Conservation (phyloP, 2,329 filamentous ascomycete genomes). For the Colletotrichum plurivorum region DNA sequence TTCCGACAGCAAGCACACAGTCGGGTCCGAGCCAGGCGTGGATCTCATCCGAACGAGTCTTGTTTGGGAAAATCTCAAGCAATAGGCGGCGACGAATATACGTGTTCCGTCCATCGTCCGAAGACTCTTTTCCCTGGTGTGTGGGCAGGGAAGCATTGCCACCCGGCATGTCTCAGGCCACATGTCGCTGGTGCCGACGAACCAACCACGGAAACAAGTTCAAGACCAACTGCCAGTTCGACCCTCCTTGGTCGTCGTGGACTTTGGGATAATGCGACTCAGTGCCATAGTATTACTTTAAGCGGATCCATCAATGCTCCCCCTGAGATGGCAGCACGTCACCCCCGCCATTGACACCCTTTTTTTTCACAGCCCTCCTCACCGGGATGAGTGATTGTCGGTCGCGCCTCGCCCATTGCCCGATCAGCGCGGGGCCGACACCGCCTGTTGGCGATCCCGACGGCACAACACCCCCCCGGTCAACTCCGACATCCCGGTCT, state of each 20-base stretch:
- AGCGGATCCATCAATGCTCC: constrained; percentile 34
- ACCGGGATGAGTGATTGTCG: constrained; percentile 21
- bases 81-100: constrained; percentile 28
- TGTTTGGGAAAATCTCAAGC: constrained; percentile 37
- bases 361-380: constrained; percentile 13
- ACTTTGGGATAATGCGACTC: constrained; percentile 31
- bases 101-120: constrained; percentile 36
- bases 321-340: constrained; percentile 36
- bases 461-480: constrained; percentile 3
- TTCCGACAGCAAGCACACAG: constrained; percentile 35
- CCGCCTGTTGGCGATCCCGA: constrained; percentile 22
- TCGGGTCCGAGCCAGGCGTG: constrained; percentile 32
- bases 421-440: constrained; percentile 35
- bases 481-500: constrained; percentile 26
- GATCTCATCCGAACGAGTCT: constrained; percentile 40
- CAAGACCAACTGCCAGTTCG: constrained; percentile 26
- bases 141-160: constrained; percentile 29
- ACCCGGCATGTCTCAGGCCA: constrained; percentile 38
- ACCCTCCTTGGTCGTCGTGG: constrained; percentile 22
- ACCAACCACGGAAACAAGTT: constrained; percentile 20
- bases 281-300: constrained; percentile 15
- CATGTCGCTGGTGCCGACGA: constrained; percentile 2
- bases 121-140: constrained; percentile 25
- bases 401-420: constrained; percentile 32
- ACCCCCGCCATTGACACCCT: constrained; percentile 7